Percentiles rank a stretch among this genome's conserved stretches.
phyloP scores from a whole-genome alignment of 768 basidiomycete species.

The Kwoniella newhampshirensis region DNA sequence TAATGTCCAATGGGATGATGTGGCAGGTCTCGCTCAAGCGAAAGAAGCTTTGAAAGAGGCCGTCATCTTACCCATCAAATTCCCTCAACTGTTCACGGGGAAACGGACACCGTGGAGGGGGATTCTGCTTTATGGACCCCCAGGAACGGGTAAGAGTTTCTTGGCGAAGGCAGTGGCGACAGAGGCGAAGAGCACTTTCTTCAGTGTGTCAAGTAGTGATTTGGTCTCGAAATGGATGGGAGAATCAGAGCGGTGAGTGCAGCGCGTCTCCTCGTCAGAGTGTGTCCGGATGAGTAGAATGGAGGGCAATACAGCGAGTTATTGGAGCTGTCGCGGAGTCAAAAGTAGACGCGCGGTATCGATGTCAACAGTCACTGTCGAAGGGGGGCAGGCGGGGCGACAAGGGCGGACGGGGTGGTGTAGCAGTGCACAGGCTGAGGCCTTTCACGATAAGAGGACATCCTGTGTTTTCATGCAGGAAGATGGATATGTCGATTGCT shows the following conservation, averaged over 20 bases:
- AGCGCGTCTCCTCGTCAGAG: background rate
- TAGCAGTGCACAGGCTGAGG: too few species aligned
- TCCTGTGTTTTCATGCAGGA: too few species aligned
- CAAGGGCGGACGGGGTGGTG: too few species aligned
- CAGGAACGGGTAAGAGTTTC: constrained; percentile 95
- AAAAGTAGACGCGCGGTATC: too few species aligned
- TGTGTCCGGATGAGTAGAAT: too few species aligned
- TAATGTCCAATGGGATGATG: constrained; percentile 97
- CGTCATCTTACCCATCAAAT: constrained; percentile 99
- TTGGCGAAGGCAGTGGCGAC: constrained; percentile 98
- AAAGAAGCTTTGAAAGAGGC: constrained; percentile 97
- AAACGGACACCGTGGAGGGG: constrained; percentile 97
- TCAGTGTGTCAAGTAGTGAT: constrained; percentile 90
- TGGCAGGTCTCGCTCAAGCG: constrained; percentile 90
- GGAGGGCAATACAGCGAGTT: too few species aligned
- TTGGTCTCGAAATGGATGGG: constrained; percentile 99
- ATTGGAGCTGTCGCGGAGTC: too few species aligned
- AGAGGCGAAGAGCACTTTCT: constrained; percentile 98
- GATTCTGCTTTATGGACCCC: constrained; percentile 93
- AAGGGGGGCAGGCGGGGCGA: too few species aligned
- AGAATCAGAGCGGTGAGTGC: constrained; percentile 83
- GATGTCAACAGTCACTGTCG: too few species aligned
- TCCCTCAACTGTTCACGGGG: constrained; percentile 96
- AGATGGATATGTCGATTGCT: too few species aligned
- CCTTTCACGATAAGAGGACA: too few species aligned